Percentiles rank a stretch among this genome's conserved stretches.
These are phyloP conservation scores for Williopsis jadinii DNA, from an alignment of 1,139 yeast species.

Conservation along the genomic window DNA sequence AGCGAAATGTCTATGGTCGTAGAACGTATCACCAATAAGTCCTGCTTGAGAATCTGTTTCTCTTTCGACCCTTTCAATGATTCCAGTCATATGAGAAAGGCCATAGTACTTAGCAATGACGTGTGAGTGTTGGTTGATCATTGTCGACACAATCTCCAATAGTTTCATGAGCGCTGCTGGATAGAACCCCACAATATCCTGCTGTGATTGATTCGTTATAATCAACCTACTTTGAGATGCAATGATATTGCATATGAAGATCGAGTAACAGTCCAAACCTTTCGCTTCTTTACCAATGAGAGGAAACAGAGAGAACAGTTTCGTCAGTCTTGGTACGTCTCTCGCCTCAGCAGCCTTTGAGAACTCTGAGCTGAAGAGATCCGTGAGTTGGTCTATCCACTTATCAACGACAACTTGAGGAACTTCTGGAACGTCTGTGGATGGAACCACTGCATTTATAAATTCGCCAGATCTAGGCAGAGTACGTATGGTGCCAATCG, in stretches of 20 bases:
- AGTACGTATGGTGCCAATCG: constrained; percentile 46
- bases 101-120: constrained; percentile 72
- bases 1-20: constrained; percentile 61
- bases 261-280: constrained; percentile 78
- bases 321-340: constrained; percentile 65
- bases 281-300: constrained; percentile 62
- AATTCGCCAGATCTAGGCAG: constrained; percentile 66
- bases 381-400: constrained; percentile 55
- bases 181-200: constrained; percentile 37
- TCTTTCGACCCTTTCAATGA: constrained; percentile 66
- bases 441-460: constrained; percentile 83
- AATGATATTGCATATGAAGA: constrained; percentile 78
- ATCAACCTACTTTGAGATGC: constrained; percentile 69
- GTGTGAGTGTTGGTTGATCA: constrained; percentile 80
- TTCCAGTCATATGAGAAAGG: constrained; percentile 52
- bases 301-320: constrained; percentile 83
- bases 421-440: constrained; percentile 78
- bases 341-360: constrained; percentile 58
- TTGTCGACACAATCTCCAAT: constrained; percentile 78
- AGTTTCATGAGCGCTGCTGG: constrained; percentile 67
- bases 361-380: constrained; percentile 56
- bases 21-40: constrained; percentile 77
- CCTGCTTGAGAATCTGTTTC: constrained; percentile 93
- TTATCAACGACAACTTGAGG: constrained; percentile 52
- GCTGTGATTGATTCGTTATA: constrained; percentile 35